Evolutionary conservation across 345 rosid species (phyloP).

Genomic region (Citrus cavaleriei): DNA sequence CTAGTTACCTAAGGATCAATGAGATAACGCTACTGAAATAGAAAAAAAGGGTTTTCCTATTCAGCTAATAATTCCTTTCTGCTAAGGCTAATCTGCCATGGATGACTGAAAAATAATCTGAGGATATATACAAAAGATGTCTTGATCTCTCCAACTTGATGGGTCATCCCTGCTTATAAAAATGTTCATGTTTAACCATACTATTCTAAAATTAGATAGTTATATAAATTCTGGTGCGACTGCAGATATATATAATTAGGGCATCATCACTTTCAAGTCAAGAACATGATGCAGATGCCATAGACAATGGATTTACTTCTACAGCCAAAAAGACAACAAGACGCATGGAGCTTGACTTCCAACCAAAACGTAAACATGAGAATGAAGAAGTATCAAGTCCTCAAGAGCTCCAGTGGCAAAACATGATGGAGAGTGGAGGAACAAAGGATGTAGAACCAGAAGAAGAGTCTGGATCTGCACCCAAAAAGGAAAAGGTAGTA

Average conservation of each 20-base stretch:
- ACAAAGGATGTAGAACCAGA: not conserved
- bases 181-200: too few relatives aligned
- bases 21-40: not conserved
- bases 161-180: not conserved
- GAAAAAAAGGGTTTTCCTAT: not conserved
- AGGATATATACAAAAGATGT: not conserved
- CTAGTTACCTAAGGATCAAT: not conserved
- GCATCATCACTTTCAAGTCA: slow-evolving; percentile 6
- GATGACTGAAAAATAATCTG: not conserved
- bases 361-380: not conserved
- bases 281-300: not conserved
- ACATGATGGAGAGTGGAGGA: not conserved
- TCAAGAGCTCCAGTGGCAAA: not conserved
- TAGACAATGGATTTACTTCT: not conserved
- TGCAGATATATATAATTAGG: slow-evolving; percentile 16
- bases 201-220: not conserved
- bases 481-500: not conserved
- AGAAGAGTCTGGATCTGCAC: not conserved
- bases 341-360: not conserved
- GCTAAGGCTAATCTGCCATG: not conserved
- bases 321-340: not conserved
- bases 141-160: not conserved
- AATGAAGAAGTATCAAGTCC: not conserved
- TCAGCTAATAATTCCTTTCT: not conserved
- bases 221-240: not conserved